Evolutionary conservation across 2,329 filamentous ascomycete species (phyloP).

Genomic region (Penicillium sp.): DNA sequence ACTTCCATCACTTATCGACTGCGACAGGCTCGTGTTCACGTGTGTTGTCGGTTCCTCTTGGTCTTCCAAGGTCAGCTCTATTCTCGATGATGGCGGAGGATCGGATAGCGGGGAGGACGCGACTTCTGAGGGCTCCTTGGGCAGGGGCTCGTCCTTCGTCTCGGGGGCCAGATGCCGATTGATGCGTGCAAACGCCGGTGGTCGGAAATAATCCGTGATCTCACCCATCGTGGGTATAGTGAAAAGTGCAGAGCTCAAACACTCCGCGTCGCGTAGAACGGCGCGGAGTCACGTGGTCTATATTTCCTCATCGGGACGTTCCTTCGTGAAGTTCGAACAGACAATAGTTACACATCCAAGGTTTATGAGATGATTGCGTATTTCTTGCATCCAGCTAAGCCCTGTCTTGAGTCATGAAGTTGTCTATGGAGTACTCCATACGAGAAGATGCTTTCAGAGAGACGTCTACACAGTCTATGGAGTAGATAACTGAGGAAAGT

Average conservation of each 20-base stretch:
- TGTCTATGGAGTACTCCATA: no score
- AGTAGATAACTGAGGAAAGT: no score
- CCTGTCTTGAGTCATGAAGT: neutral
- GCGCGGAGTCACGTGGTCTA: slow-evolving; percentile 20
- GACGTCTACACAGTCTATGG: no score
- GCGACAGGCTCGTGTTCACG: neutral
- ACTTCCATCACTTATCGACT: slow-evolving; percentile 2
- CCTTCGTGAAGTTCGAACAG: neutral
- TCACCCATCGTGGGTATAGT: slow-evolving; percentile 24
- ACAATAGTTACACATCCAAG: neutral
- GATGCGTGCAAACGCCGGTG: slow-evolving; percentile 25
- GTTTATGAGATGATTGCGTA: neutral
- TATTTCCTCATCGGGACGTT: slow-evolving; percentile 1
- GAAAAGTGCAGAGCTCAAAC: slow-evolving; percentile 1
- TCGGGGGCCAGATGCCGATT: neutral
- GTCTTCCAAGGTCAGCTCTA: slow-evolving; percentile 20
- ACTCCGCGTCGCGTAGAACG: slow-evolving; percentile 14
- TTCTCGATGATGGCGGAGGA: slow-evolving; percentile 26
- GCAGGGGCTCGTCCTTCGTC: neutral
- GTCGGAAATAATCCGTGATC: slow-evolving; percentile 48
- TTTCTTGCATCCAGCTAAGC: neutral
- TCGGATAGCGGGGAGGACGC: slow-evolving; percentile 19
- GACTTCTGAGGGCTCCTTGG: neutral
- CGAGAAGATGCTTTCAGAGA: neutral
- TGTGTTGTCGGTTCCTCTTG: slow-evolving; percentile 1